Base-by-base conservation (phyloP, 225 moss, liverwort and hornwort species). In the Ulota crispa region DNA sequence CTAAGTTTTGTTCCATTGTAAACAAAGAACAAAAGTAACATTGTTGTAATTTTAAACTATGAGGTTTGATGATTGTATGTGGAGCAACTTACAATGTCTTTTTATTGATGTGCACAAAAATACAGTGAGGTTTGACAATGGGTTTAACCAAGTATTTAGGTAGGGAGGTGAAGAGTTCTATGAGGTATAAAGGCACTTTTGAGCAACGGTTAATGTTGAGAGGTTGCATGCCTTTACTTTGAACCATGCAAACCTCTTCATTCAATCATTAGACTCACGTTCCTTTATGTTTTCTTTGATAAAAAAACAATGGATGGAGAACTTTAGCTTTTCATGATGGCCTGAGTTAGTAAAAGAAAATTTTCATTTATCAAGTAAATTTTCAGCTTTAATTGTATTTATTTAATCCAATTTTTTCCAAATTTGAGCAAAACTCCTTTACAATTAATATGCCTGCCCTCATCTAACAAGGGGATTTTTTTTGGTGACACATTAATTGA, bases 1-100 rank as follows among this genome's bases (percentile, higher is more conserved):
- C 0, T 41, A 0, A n/a, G 2, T 7, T 41, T 9, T 0, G 26
- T 0, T 64, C 0, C 1, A 27, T 36, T 27, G 9, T 7, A 0
- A 21, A 52, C 0, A 4, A 70, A 0, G 0, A 0, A 13, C 1
- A 3, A 9, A 0, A 2, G 2, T 57, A 7, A 41, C 14, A 0
- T 11, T 12, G 7, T 39, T 81, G 37, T 0, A 53, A 0, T 8
- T 34, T 36, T 1, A 14, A 64, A 15, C 4, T 20, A 2, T 1
- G 0, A 30, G 9, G 3, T 23, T 39, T 37, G 0, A 0, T 9
- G 2, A 30, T 0, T 55, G 6, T 1, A 66, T 59, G 11, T 75
- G 7, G 7, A 0, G 0, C 10, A 28, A 52, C 50, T 50, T 50
- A 50, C 0, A 52, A 21, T 19, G 7, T 15, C 9, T 66, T 39